Conservation (phyloP, 441 rosid genomes). For the Adansonia rubrostipa region DNA sequence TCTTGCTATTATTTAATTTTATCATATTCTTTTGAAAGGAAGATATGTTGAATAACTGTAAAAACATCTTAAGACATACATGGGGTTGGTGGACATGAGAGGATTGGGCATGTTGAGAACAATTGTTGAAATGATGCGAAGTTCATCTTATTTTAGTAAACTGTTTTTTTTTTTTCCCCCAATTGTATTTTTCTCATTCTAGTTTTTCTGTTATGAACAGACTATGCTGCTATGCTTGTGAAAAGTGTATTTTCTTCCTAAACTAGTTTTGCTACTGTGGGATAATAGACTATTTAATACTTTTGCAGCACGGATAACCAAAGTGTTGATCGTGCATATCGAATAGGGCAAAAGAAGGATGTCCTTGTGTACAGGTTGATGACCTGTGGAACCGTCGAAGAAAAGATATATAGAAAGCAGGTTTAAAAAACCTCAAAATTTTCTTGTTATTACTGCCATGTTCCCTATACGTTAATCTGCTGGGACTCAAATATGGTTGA, state of each 20-base stretch:
- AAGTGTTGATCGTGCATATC: slow-evolving; percentile 95
- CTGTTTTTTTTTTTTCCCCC: neutral
- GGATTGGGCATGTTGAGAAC: neutral
- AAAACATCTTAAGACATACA: neutral
- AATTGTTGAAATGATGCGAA: neutral
- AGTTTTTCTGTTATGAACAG: neutral
- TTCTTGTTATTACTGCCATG: neutral
- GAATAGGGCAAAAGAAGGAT: slow-evolving; percentile 94
- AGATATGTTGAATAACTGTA: neutral
- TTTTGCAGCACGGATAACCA: slow-evolving; percentile 84
- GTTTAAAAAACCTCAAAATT: slow-evolving; percentile 38
- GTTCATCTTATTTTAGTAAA: slow-evolving; percentile 3
- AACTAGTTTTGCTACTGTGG: neutral
- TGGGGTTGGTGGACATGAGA: neutral
- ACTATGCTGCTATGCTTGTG: neutral
- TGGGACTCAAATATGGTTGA: neutral
- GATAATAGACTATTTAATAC: neutral
- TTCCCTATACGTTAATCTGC: neutral
- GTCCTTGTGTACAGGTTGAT: slow-evolving; percentile 92
- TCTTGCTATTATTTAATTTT: neutral
- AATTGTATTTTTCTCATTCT: neutral
- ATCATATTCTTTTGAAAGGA: neutral
- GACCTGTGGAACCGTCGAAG: slow-evolving; percentile 98
- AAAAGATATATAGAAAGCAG: slow-evolving; percentile 96
- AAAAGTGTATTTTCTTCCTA: slow-evolving; percentile 5